Percentiles rank a stretch among this genome's conserved stretches.
Evolutionary conservation across 495 filamentous ascomycete species (phyloP).

Genomic region (Tuber melanosporum): DNA sequence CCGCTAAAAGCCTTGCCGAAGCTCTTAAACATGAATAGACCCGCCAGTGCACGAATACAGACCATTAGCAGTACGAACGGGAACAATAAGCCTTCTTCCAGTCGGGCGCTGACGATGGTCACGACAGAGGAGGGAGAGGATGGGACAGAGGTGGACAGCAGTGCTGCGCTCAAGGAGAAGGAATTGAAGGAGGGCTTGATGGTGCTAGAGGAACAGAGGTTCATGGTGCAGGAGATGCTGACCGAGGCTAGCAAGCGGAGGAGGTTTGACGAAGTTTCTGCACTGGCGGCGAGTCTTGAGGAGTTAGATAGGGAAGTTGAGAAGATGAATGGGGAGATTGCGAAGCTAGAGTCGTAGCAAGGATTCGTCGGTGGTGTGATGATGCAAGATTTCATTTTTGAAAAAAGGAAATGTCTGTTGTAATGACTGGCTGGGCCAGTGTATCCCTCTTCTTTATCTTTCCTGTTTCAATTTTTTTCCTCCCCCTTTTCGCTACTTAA

Average conservation of each 20-base stretch:
- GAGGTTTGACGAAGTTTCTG: constrained; percentile 82
- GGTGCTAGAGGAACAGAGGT: constrained; percentile 89
- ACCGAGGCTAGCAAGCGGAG: constrained; percentile 69
- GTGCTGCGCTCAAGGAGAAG: constrained; percentile 76
- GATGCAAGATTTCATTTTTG: not conserved
- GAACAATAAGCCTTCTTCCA: constrained; percentile 19
- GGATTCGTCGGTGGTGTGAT: not conserved
- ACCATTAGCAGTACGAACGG: constrained; percentile 1
- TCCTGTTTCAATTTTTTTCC: not conserved
- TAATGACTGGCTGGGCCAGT: not conserved
- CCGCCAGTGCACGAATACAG: constrained; percentile 16
- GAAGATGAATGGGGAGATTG: constrained; percentile 52
- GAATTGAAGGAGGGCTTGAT: constrained; percentile 74
- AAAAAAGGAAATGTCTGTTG: not conserved
- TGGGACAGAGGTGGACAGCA: constrained; percentile 50
- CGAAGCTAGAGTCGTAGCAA: constrained; percentile 47
- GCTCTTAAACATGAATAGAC: constrained; percentile 60
- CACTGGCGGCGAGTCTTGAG: constrained; percentile 70
- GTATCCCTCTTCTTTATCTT: not conserved
- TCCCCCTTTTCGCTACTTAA: not conserved
- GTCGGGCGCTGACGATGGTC: constrained; percentile 31
- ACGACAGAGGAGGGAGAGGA: constrained; percentile 9
- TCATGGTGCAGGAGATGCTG: constrained; percentile 86
- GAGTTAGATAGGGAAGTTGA: constrained; percentile 82
- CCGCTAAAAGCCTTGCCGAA: constrained; percentile 81